Percentiles rank a stretch among this genome's conserved stretches.
Evolutionary conservation across 768 basidiomycete species (phyloP).

Genomic region (Boletus subcaerulescens): DNA sequence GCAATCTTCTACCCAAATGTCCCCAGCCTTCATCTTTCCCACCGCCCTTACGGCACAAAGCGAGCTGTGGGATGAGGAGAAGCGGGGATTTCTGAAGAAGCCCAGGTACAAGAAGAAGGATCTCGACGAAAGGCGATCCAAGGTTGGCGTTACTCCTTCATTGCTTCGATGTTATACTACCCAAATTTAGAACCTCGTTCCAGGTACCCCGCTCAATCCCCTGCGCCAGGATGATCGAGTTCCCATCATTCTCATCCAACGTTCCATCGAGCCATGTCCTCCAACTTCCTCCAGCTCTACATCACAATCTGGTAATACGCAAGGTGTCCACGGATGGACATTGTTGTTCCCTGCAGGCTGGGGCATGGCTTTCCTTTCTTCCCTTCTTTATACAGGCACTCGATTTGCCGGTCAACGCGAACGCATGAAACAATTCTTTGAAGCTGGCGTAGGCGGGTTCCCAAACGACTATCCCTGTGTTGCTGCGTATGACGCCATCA

Average conservation of each 20-base stretch:
- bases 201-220: slow-evolving; percentile 69
- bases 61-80: slow-evolving; percentile 68
- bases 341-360: slow-evolving; percentile 85
- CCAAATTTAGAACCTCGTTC: slow-evolving; percentile 61
- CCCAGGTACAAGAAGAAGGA: slow-evolving; percentile 81
- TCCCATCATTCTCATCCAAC: slow-evolving; percentile 81
- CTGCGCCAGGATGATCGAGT: slow-evolving; percentile 77
- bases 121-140: slow-evolving; percentile 75
- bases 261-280: slow-evolving; percentile 49
- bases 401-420: slow-evolving; percentile 86
- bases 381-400: slow-evolving; percentile 78
- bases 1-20: slow-evolving; percentile 24
- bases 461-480: slow-evolving; percentile 78
- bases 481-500: slow-evolving; percentile 49
- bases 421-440: slow-evolving; percentile 75
- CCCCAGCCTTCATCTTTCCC: slow-evolving; percentile 45
- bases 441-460: slow-evolving; percentile 71
- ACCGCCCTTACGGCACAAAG: slow-evolving; percentile 57
- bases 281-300: slow-evolving; percentile 10
- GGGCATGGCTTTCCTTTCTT: slow-evolving; percentile 86
- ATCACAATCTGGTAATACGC: slow-evolving; percentile 26
- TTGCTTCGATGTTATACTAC: neutral
- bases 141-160: slow-evolving; percentile 41
- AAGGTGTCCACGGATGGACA: slow-evolving; percentile 80
- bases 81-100: slow-evolving; percentile 49